Evolutionary conservation across 2,329 filamentous ascomycete genomes (phyloP).

Genomic region (Trichoderma hamatum): DNA sequence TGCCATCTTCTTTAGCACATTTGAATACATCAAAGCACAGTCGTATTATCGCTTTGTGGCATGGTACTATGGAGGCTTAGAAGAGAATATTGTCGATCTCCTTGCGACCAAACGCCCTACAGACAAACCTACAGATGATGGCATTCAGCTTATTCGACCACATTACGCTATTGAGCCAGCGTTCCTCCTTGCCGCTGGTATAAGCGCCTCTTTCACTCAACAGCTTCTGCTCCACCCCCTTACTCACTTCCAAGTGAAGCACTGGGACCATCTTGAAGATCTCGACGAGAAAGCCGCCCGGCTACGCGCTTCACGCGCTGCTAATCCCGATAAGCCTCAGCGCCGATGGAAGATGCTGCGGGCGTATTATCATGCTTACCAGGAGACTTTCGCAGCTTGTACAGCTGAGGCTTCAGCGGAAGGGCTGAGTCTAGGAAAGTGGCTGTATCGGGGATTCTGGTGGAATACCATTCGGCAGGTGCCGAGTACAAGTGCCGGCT

Average conservation of each 20-base stretch:
- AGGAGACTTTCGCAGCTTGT: constrained; percentile 67
- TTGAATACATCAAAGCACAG: constrained; percentile 77
- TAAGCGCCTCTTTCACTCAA: constrained; percentile 68
- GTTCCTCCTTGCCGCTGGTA: constrained; percentile 70
- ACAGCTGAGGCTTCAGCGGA: constrained; percentile 57
- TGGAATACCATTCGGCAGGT: constrained; percentile 73
- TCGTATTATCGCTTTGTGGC: constrained; percentile 70
- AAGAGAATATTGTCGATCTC: constrained; percentile 54
- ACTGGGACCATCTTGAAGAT: constrained; percentile 73
- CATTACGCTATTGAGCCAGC: constrained; percentile 76
- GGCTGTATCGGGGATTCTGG: constrained; percentile 74
- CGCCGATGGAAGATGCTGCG: constrained; percentile 58
- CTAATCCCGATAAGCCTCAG: constrained; percentile 39
- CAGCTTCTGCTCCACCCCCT: constrained; percentile 73
- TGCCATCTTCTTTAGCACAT: constrained; percentile 73
- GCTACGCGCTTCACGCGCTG: constrained; percentile 42
- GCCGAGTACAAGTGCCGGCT: constrained; percentile 73
- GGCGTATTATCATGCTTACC: constrained; percentile 72
- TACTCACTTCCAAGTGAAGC: constrained; percentile 69
- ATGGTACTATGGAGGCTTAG: constrained; percentile 67
- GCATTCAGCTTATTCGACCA: constrained; percentile 62
- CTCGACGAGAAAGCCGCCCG: constrained; percentile 64
- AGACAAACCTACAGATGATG: constrained; percentile 32
- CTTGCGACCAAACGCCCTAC: constrained; percentile 52
- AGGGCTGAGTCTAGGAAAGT: constrained; percentile 59